Evolutionary conservation across 108 stramenopile species (phyloP).

Genomic region (Stephanodiscus minutulus): DNA sequence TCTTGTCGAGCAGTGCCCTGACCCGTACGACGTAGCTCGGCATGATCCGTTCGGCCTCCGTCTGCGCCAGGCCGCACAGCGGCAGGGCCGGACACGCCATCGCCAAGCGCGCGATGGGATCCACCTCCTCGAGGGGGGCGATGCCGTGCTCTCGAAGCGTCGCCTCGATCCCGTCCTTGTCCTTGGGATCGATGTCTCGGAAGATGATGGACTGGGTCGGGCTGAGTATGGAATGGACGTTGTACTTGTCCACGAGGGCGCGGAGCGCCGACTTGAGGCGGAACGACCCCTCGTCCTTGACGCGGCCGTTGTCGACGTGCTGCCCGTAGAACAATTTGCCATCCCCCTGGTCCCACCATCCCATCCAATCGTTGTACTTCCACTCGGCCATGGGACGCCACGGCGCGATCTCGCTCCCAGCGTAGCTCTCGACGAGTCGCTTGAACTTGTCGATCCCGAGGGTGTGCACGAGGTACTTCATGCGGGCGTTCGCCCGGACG

Average conservation of each 20-base stretch:
- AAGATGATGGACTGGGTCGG: slow-evolving; percentile 96
- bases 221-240: slow-evolving; percentile 87
- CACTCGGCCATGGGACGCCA: slow-evolving; percentile 83
- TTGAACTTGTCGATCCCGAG: slow-evolving; percentile 94
- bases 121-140: slow-evolving; percentile 86
- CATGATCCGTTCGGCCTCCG: slow-evolving; percentile 95
- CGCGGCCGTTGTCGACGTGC: slow-evolving; percentile 95
- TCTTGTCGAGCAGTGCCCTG: slow-evolving; percentile 77
- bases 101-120: slow-evolving; percentile 78
- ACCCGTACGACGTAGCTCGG: slow-evolving; percentile 89
- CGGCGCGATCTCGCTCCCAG: slow-evolving; percentile 87
- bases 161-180: slow-evolving; percentile 83
- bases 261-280: slow-evolving; percentile 90
- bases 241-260: slow-evolving; percentile 88
- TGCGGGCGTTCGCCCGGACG: slow-evolving; percentile 96
- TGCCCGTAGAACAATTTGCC: slow-evolving; percentile 95
- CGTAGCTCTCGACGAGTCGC: slow-evolving; percentile 91
- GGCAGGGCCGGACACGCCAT: slow-evolving; percentile 99
- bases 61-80: slow-evolving; percentile 96
- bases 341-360: slow-evolving; percentile 98
- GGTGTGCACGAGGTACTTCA: slow-evolving; percentile 99
- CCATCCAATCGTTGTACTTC: slow-evolving; percentile 98
- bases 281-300: slow-evolving; percentile 91
- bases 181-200: slow-evolving; percentile 86
- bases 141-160: slow-evolving; percentile 88